Conservation (phyloP, 805 yeast genomes). For the Yarrowia bubula region DNA sequence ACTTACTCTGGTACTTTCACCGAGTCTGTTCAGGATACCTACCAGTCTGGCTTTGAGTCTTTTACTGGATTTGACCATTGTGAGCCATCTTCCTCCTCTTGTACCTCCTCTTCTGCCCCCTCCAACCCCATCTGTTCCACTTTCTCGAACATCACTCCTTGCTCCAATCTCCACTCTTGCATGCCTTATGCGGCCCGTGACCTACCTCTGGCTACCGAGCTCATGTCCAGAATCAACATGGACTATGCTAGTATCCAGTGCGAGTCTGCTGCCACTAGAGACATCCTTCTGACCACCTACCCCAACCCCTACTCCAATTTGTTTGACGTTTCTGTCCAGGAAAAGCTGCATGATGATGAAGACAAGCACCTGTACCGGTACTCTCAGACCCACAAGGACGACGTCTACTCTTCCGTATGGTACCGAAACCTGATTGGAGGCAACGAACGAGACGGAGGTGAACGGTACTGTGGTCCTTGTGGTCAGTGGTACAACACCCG, state of each 20-base stretch:
- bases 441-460: slow-evolving; percentile 13
- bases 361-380: background rate
- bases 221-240: background rate
- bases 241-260: slow-evolving; percentile 3
- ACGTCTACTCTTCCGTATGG: background rate
- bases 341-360: background rate
- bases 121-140: background rate
- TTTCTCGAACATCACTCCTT: no score
- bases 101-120: no score
- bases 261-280: background rate
- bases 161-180: background rate
- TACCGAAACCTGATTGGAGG: background rate
- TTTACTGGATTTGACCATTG: no score
- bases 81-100: background rate
- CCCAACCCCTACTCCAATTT: slow-evolving; percentile 1
- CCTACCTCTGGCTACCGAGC: background rate
- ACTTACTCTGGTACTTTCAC: no score
- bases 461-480: slow-evolving; percentile 14
- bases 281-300: background rate
- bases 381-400: background rate
- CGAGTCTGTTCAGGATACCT: no score
- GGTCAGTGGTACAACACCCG: background rate
- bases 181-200: slow-evolving; percentile 1
- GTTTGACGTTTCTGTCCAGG: background rate
- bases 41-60: no score